A percentile compares a stretch with the other conserved stretches of the same genome.
Conservation (phyloP, 805 yeast species). For the Pichia deserticola region DNA sequence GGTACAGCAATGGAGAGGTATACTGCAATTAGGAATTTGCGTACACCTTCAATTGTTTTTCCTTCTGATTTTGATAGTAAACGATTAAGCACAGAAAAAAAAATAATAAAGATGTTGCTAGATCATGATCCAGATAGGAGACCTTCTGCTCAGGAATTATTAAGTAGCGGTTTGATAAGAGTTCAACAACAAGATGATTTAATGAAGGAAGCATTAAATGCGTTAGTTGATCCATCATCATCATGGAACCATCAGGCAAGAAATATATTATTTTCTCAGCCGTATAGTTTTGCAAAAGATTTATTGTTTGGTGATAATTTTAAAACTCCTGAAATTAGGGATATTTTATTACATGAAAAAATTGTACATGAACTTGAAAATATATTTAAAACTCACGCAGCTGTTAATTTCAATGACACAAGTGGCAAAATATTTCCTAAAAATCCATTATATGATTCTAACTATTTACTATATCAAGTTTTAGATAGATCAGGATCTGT, state of each 20-base stretch:
- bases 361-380: conserved; percentile 53
- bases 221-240: conserved; percentile 81
- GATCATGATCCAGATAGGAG: conserved; percentile 74
- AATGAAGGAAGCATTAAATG: conserved; percentile 79
- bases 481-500: conserved; percentile 84
- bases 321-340: conserved; percentile 28
- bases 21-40: conserved; percentile 54
- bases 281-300: conserved; percentile 79
- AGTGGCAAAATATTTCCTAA: conserved; percentile 74
- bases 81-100: conserved; percentile 50
- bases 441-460: conserved; percentile 58
- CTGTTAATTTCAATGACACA: conserved; percentile 55
- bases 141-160: conserved; percentile 70
- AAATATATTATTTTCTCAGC: conserved; percentile 76
- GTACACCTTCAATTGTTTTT: conserved; percentile 54
- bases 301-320: conserved; percentile 61
- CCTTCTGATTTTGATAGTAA: conserved; percentile 59
- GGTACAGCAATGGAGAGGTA: conserved; percentile 94
- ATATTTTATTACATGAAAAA: conserved; percentile 50
- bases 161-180: conserved; percentile 79
- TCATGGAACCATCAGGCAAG: conserved; percentile 94
- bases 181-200: conserved; percentile 86
- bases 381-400: conserved; percentile 78
- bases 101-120: conserved; percentile 57
- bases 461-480: conserved; percentile 67